These are phyloP conservation scores for Camellia lanceoleosa DNA, from an alignment of 148 eudicot genomes.

Conservation along the genomic window DNA sequence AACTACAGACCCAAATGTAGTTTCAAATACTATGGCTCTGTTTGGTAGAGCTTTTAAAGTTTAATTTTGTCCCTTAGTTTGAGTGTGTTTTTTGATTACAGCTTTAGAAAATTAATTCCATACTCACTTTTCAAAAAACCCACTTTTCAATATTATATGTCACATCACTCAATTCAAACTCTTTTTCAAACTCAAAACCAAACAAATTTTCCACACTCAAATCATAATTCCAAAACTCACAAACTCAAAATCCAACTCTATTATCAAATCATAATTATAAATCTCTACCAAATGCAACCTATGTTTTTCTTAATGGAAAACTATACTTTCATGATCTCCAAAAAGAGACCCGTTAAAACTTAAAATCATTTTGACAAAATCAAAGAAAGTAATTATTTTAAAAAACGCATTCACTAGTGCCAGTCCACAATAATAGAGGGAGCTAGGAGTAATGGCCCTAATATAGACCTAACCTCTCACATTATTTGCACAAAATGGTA, in stretches of 20 bases:
- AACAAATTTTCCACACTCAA: no score
- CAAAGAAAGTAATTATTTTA: neutral
- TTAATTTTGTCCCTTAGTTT: no score
- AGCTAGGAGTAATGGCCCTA: neutral
- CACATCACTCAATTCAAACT: no score
- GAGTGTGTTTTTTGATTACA: no score
- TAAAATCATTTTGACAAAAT: neutral
- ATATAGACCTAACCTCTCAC: neutral
- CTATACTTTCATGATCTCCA: neutral
- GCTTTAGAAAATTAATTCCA: no score
- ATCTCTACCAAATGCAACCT: no score
- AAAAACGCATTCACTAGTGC: neutral
- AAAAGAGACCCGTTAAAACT: neutral
- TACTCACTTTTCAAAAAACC: no score
- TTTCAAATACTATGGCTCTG: neutral
- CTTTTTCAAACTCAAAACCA: no score
- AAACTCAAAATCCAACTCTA: no score
- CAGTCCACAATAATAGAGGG: neutral
- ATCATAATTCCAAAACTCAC: no score
- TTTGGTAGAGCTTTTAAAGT: neutral
- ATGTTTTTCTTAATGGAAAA: neutral
- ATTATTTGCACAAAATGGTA: neutral
- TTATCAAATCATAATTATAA: no score
- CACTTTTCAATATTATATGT: no score
- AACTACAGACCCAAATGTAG: neutral